These are phyloP conservation scores for Phytophthora brassicae DNA, from an alignment of 352 stramenopile species.

Conservation along the genomic window DNA sequence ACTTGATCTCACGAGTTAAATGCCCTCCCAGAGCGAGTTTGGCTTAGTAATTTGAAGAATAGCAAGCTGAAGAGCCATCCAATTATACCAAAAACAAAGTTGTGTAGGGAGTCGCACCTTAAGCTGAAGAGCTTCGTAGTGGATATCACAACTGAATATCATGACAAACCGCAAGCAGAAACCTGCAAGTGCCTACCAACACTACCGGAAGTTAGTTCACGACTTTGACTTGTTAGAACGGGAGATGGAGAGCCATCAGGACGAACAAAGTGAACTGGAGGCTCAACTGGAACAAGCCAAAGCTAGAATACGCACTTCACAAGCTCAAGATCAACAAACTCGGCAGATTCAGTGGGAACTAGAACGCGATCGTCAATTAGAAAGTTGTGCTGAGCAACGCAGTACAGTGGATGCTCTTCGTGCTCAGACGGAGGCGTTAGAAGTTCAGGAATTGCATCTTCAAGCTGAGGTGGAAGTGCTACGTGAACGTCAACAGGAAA, in stretches of 20 bases:
- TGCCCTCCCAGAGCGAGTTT: neutral
- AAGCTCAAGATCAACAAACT: conserved; percentile 20
- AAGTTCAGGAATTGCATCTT: conserved; percentile 42
- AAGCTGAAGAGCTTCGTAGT: neutral
- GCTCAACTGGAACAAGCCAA: conserved; percentile 20
- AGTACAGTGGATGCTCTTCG: conserved; percentile 24
- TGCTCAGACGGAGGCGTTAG: conserved; percentile 30
- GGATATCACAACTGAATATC: neutral
- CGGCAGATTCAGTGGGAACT: conserved; percentile 38
- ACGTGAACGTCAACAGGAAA: conserved; percentile 41
- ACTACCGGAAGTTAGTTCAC: conserved; percentile 58
- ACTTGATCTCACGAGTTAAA: conserved; percentile 11
- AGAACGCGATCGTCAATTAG: conserved; percentile 41
- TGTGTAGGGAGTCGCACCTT: conserved; percentile 10
- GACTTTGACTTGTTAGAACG: conserved; percentile 49
- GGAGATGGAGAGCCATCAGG: conserved; percentile 37
- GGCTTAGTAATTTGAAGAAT: too few relatives aligned
- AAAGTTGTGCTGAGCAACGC: conserved; percentile 35
- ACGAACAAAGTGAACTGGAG: conserved; percentile 31
- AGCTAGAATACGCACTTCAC: conserved; percentile 14
- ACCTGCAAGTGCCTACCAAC: conserved; percentile 40
- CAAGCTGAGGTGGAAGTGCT: conserved; percentile 52
- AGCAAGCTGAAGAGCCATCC: conserved; percentile 4
- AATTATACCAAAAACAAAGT: conserved; percentile 21
- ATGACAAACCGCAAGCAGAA: conserved; percentile 12